A percentile compares a stretch with the other conserved stretches of the same genome.
phyloP scores from a whole-genome alignment of 441 rosid species.

The Euphorbia corollata region DNA sequence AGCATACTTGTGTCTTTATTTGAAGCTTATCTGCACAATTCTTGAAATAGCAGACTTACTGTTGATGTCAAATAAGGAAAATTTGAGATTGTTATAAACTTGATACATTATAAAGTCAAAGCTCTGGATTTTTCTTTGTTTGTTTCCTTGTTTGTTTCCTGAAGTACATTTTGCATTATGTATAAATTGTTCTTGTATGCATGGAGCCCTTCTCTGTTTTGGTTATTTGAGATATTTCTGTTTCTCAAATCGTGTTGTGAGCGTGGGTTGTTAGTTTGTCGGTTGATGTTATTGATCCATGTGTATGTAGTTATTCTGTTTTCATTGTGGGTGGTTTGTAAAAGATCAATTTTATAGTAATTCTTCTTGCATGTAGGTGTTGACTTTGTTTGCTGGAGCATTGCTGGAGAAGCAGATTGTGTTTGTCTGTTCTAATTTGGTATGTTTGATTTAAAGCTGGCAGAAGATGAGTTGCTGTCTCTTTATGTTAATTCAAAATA shows the following conservation, averaged over 20 bases:
- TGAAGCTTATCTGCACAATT: neutral
- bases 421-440: slow-evolving; percentile 90
- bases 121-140: neutral
- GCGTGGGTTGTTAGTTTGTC: neutral
- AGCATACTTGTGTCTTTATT: neutral
- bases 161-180: neutral
- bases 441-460: slow-evolving; percentile 21
- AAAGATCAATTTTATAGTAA: slow-evolving; percentile 8
- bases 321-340: neutral
- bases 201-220: neutral
- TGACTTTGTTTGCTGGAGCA: slow-evolving; percentile 77
- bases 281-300: neutral
- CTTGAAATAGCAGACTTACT: neutral
- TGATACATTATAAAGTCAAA: neutral
- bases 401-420: slow-evolving; percentile 87
- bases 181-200: neutral
- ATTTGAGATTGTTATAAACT: neutral
- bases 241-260: neutral
- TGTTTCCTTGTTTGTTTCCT: neutral
- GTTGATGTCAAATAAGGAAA: neutral
- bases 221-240: neutral
- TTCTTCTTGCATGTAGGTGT: slow-evolving; percentile 48
- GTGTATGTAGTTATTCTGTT: neutral
- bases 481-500: neutral
- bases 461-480: neutral